phyloP scores from a whole-genome alignment of 139 green algal genomes.

The Asterochloris erici region DNA sequence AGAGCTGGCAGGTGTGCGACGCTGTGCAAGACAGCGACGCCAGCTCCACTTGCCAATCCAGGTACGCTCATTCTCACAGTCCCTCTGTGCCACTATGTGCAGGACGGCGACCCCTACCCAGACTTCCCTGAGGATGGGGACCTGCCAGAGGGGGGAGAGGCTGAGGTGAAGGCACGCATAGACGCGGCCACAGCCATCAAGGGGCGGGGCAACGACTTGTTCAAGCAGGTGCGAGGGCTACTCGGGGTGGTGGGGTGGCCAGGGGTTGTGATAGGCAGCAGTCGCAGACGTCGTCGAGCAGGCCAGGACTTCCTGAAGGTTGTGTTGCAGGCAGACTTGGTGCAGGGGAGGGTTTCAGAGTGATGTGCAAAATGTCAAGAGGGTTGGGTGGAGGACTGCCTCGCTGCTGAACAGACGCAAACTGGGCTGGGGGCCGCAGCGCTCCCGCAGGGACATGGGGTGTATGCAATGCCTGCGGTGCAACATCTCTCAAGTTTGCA shows the following conservation, averaged over 20 bases:
- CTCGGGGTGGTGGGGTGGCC: too few species aligned
- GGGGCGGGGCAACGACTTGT: constrained; percentile 36
- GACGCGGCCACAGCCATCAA: constrained; percentile 30
- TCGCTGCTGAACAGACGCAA: background rate
- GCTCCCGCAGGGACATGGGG: too few species aligned
- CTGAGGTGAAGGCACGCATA: constrained; percentile 20
- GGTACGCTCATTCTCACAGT: background rate
- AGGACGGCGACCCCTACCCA: constrained; percentile 26
- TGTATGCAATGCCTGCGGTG: too few species aligned
- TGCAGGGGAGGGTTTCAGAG: background rate
- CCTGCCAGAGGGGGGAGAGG: constrained; percentile 17
- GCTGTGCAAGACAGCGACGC: background rate
- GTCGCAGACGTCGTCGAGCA: background rate
- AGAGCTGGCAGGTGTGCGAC: background rate
- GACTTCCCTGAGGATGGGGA: constrained; percentile 24
- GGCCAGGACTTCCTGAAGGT: background rate
- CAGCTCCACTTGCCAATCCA: background rate
- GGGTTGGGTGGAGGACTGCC: background rate
- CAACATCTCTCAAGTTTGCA: too few species aligned
- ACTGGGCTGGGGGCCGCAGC: too few species aligned
- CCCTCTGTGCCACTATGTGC: background rate
- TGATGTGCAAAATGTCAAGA: background rate
- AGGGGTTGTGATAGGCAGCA: background rate
- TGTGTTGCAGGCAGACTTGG: background rate
- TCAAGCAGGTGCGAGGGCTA: constrained; percentile 28